Evolutionary conservation across 345 rosid genomes (phyloP).

Genomic region (Rhodamnia argentea): DNA sequence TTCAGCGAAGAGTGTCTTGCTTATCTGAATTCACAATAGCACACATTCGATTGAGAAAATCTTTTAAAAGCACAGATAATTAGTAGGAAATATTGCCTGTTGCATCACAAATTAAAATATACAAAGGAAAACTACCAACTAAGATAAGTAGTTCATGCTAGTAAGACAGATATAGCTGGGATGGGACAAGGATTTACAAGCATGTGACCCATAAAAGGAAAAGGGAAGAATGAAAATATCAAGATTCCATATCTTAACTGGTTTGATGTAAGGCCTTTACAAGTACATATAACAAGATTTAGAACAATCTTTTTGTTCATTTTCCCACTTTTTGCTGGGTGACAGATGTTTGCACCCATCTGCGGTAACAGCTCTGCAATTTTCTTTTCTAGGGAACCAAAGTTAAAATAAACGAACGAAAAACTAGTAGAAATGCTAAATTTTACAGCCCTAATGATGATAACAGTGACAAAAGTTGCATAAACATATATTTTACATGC

Average conservation of each 20-base stretch:
- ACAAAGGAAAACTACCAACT: background rate
- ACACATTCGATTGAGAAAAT: background rate
- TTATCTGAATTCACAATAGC: slow-evolving; percentile 37
- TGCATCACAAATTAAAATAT: background rate
- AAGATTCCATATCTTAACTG: background rate
- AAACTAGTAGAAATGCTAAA: background rate
- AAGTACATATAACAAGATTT: background rate
- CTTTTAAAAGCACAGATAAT: background rate
- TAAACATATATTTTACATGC: background rate
- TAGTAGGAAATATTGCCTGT: background rate
- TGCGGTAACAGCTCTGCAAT: background rate
- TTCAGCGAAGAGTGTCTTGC: slow-evolving; percentile 88
- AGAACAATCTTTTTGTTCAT: background rate
- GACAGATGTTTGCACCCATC: background rate
- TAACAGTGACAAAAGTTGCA: background rate
- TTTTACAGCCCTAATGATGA: background rate
- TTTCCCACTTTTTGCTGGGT: background rate
- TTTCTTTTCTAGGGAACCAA: background rate
- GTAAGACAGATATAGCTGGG: background rate
- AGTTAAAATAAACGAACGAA: background rate
- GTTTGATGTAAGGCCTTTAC: background rate
- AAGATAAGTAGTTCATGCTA: background rate
- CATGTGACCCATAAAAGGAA: background rate
- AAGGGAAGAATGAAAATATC: background rate
- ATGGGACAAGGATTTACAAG: background rate